Evolutionary conservation across 345 rosid species (phyloP), one percentile per base, ranked within the genome.

Genomic region (Euphorbia lathyris): DNA sequence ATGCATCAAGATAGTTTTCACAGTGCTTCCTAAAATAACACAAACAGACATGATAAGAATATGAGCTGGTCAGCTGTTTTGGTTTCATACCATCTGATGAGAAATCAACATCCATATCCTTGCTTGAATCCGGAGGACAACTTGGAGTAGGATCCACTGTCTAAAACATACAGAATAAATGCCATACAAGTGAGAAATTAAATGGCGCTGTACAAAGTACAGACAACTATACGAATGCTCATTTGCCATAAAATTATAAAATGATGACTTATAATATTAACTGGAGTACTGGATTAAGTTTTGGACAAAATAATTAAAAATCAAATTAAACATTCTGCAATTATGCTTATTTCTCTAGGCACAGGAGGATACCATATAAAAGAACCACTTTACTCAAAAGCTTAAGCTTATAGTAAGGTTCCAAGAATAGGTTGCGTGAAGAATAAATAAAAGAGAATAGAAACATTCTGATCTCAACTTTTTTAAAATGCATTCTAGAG

Each of bases 111-210:
- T 59, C 63, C 40, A 64, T 71, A 63, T 87, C 91, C 78, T 79
- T 86, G 79, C 74, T 76, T 14, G 60, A 22, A 69, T 69, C 58
- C 26, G 38, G 45, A 61, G 85, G 77, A 43, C 75, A 66, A 70
- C 88, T 77, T 73, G 82, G 75, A 74, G 86, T 78, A 66, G 85
- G 80, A 72, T 83, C 93, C 76, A 87, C 73, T 17, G 79, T 81
- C 97, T 91, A 83, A 71, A 45, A 69, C 72, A 75, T 42, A 63
- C 74, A 79, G 16, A 63, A 58, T 11, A 50, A 34, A 71, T 32
- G 60, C 29, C 55, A 69, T 73, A 48, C 68, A 51, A 72, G 26
- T 8, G 11, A 26, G 61, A 22, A 27, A 50, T 53, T 59, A 60
- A 65, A 48, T 23, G 38, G 64, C 38, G 61, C 53, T 45, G 56